Conservation (phyloP, 306 rosid species). For the Astragalus membranaceus region DNA sequence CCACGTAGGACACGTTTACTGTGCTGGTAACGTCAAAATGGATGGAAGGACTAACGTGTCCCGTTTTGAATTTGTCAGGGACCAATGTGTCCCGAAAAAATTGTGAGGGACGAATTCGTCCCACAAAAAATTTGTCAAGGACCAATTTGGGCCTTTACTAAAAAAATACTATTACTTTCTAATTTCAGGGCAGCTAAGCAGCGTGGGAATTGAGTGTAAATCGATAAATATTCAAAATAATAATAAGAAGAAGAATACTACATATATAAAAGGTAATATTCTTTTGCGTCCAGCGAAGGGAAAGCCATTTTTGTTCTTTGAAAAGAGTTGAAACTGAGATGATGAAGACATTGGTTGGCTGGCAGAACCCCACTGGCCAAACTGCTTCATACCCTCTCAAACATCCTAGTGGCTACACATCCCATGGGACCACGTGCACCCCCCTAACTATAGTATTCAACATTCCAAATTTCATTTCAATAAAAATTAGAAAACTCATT, state of each 20-base stretch:
- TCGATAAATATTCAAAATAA: neutral
- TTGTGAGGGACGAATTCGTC: no score
- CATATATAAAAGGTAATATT: conserved; percentile 13
- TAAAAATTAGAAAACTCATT: neutral
- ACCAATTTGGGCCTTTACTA: no score
- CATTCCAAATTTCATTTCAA: neutral
- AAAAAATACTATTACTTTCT: neutral
- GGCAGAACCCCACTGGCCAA: conserved; percentile 18
- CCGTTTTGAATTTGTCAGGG: no score
- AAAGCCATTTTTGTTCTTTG: conserved; percentile 30
- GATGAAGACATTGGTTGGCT: conserved; percentile 35
- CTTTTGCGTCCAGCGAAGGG: conserved; percentile 20
- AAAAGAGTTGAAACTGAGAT: conserved; percentile 9
- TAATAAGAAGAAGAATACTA: neutral
- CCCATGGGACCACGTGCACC: conserved; percentile 47
- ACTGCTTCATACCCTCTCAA: neutral
- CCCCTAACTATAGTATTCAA: neutral
- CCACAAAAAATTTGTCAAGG: no score
- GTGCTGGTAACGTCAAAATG: no score
- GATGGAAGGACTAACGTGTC: no score
- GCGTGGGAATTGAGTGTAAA: neutral
- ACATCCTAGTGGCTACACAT: neutral
- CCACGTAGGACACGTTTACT: no score
- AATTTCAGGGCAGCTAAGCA: neutral
- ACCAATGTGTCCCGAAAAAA: no score